Percentiles rank a stretch among this genome's conserved stretches.
These are phyloP conservation scores for Corrigiola litoralis DNA, from an alignment of 179 eudicot genomes.

Conservation along the genomic window DNA sequence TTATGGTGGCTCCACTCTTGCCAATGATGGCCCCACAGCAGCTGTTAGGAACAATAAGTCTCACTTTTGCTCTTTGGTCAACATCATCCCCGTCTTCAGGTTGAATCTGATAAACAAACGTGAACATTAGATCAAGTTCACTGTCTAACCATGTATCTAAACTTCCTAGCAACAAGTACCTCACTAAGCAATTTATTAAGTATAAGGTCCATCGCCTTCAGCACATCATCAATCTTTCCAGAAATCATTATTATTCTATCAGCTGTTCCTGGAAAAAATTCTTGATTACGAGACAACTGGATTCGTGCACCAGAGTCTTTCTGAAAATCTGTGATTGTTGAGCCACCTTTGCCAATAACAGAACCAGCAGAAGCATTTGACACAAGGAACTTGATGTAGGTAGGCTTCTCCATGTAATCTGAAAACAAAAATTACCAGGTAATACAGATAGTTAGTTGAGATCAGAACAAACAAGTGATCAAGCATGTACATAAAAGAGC, in stretches of 20 bases:
- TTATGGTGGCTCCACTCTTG: conserved; percentile 86
- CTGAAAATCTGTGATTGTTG: conserved; percentile 85
- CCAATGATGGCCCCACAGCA: conserved; percentile 98
- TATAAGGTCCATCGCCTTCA: conserved; percentile 80
- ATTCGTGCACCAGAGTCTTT: conserved; percentile 86
- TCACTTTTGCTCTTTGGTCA: conserved; percentile 62
- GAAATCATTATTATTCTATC: conserved; percentile 90
- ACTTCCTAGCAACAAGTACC: conserved; percentile 35
- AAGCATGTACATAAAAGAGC: background rate
- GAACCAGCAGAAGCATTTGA: conserved; percentile 97
- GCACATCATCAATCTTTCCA: conserved; percentile 62
- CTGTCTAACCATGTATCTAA: background rate
- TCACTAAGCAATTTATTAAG: conserved; percentile 67
- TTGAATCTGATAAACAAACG: conserved; percentile 43
- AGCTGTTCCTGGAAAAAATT: conserved; percentile 88
- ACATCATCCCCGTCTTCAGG: conserved; percentile 56
- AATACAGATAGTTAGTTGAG: background rate
- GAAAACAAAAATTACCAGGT: conserved; percentile 1
- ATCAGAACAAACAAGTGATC: background rate
- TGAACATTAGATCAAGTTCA: background rate
- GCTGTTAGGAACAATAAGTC: conserved; percentile 83
- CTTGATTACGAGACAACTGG: conserved; percentile 91
- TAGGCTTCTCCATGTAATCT: conserved; percentile 61
- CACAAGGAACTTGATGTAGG: conserved; percentile 76
- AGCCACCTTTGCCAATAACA: conserved; percentile 89